phyloP scores from a whole-genome alignment of 768 basidiomycete genomes.

The Crassisporium funariophilum region DNA sequence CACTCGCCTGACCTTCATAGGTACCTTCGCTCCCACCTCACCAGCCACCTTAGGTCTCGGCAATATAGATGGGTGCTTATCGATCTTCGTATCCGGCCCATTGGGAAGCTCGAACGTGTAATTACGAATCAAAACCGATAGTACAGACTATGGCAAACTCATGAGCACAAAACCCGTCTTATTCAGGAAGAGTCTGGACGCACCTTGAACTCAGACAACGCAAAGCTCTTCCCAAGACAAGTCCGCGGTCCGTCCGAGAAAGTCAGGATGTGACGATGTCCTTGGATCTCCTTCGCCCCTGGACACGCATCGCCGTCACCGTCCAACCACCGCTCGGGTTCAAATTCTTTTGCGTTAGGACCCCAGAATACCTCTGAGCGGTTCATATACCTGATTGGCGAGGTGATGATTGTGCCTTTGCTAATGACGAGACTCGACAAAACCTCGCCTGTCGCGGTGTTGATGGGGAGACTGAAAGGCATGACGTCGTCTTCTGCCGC shows the following conservation, averaged over 20 bases:
- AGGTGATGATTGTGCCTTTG: slow-evolving; percentile 46
- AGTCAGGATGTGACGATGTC: slow-evolving; percentile 50
- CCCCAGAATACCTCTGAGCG: slow-evolving; percentile 63
- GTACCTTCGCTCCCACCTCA: slow-evolving; percentile 33
- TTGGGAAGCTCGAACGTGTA: slow-evolving; percentile 42
- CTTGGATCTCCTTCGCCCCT: slow-evolving; percentile 44
- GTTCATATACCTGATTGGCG: slow-evolving; percentile 52
- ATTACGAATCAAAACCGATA: slow-evolving; percentile 46
- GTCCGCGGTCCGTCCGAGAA: slow-evolving; percentile 55
- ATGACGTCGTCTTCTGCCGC: slow-evolving; percentile 57
- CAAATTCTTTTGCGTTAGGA: slow-evolving; percentile 54
- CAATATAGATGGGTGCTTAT: slow-evolving; percentile 36
- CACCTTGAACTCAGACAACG: slow-evolving; percentile 48
- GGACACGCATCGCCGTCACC: slow-evolving; percentile 25
- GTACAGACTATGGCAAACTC: slow-evolving; percentile 35
- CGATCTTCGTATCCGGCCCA: slow-evolving; percentile 41
- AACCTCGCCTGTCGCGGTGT: slow-evolving; percentile 39
- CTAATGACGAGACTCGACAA: slow-evolving; percentile 44
- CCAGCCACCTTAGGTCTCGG: slow-evolving; percentile 42
- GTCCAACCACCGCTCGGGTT: slow-evolving; percentile 73
- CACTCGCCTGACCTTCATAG: slow-evolving; percentile 36
- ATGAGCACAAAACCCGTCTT: too few relatives aligned
- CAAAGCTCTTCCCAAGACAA: slow-evolving; percentile 53
- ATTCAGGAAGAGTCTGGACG: too few relatives aligned
- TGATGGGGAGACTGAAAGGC: slow-evolving; percentile 55